Percentiles rank a stretch among this genome's conserved stretches.
Evolutionary conservation across 176 grass and related monocot species (phyloP).

Genomic region (Bolboschoenus planiculmis): DNA sequence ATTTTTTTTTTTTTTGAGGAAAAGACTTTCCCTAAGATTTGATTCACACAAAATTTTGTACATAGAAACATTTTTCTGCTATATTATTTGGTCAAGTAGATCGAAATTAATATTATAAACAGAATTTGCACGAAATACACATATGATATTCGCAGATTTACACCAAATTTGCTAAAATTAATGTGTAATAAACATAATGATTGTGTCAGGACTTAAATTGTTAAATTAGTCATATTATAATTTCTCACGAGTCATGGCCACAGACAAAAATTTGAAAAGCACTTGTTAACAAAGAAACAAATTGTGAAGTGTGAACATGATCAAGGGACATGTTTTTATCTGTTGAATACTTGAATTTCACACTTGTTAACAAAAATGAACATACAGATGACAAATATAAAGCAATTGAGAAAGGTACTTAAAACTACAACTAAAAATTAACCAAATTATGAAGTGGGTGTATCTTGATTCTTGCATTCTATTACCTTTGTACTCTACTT

Average conservation of each 20-base stretch:
- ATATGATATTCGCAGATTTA: background rate
- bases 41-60: too few species aligned
- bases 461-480: conserved; percentile 9
- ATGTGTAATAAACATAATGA: background rate
- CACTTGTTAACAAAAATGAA: background rate
- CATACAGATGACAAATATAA: background rate
- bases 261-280: background rate
- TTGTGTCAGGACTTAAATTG: background rate
- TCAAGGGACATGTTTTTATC: conserved; percentile 12
- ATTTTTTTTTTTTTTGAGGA: too few species aligned
- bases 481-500: background rate
- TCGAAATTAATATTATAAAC: too few species aligned
- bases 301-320: background rate
- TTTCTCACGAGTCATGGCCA: background rate
- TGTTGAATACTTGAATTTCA: background rate
- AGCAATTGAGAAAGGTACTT: background rate
- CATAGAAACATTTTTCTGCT: too few species aligned
- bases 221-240: background rate
- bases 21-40: too few species aligned
- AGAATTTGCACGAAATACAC: background rate
- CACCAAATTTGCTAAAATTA: background rate
- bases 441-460: background rate
- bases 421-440: background rate
- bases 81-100: background rate
- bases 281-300: background rate